Evolutionary conservation across 805 yeast genomes (phyloP), one percentile per base, ranked within the genome.

Genomic region (Cyberlindnera americana): DNA sequence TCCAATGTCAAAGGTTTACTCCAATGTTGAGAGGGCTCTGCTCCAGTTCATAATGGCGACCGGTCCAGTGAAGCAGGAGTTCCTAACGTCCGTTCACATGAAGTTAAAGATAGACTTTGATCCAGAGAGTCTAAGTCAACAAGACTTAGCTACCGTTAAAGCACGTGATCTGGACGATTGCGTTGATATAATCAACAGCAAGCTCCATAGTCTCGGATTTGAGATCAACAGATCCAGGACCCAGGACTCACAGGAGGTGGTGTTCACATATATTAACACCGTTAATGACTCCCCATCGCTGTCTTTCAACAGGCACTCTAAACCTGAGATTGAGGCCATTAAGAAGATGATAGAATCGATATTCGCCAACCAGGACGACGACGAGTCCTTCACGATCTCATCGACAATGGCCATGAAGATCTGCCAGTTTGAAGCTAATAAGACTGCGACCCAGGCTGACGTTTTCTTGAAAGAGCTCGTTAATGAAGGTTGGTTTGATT

Each of bases 401-500:
- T 49, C 56, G 15, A 60, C 60, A 9, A 46, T 45, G 6, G 52
- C 56, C 2, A 19, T 46, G n/a, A 29, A 28, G 11, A 24, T 48
- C 10, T 44, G 52, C 12, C 14, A 27, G 7, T 18, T 3, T 7
- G 64, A 60, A 30, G 72, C 41, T 4, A 25, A 35, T 28, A 43
- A 60, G 21, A 59, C 60, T 11, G 60, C 54, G n/a, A 38, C 66
- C 4, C 75, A 75, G 24, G 62, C 75, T 0, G 61, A 64, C n/a
- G 41, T 36, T 1, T 64, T 76, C 19, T 47, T 77, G 9, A 59
- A 50, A 9, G 47, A 57, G 15, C 52, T 78, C 7, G 68, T 71
- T 13, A 66, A 67, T 35, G 72, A 67, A 37, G 81, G 77, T n/a
- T 78, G 83, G 83, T 56, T 78, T 8, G 67, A 64, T 44, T n/a